Base-by-base conservation (phyloP, 257 asterid species). In the Fraxinus americana region DNA sequence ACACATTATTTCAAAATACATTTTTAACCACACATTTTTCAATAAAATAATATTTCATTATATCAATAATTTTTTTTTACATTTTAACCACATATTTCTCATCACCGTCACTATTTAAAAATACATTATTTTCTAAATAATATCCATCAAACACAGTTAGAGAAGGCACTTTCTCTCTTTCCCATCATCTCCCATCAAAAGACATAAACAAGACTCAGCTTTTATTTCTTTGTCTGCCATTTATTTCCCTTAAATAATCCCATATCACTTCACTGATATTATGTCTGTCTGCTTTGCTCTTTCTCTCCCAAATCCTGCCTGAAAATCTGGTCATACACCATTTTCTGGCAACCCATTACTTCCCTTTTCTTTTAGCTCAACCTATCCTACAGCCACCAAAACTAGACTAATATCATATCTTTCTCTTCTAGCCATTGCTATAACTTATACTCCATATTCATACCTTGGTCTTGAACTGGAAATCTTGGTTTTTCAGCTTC, bases 151-250 rank as follows among this genome's bases (percentile, higher is more conserved):
- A 25, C 27, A 25, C 27, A 0, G 27, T 0, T 25, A 25, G 76
- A 78, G 81, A 83, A 81, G 82, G 80, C 80, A 80, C 45, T 48
- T 54, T 66, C 68, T 81, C 83, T 86, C 90, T 86, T 83, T 86
- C 85, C 85, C 88, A 85, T 78, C 87, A 75, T 32, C 66, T 10
- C 39, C 73, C 78, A 80, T 85, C 86, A 89, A 82, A 85, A 86
- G 91, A 85, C 89, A 23, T 80, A 79, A 30, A 82, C 77, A 80
- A 82, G 77, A 83, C 84, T 80, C 66, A 41, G 85, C 94, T 91
- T 92, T 92, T 87, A 87, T 81, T 87, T 85, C 90, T 67, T 25
- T 94, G 97, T 92, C 98, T 87, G 92, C 98, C 96, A 90, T 90
- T 89, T 80, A 87, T 66, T 79, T 81, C 83, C 81, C 84, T 41